Evolutionary conservation across 2,329 filamentous ascomycete species (phyloP).

Genomic region (Keithomyces neogunnii): DNA sequence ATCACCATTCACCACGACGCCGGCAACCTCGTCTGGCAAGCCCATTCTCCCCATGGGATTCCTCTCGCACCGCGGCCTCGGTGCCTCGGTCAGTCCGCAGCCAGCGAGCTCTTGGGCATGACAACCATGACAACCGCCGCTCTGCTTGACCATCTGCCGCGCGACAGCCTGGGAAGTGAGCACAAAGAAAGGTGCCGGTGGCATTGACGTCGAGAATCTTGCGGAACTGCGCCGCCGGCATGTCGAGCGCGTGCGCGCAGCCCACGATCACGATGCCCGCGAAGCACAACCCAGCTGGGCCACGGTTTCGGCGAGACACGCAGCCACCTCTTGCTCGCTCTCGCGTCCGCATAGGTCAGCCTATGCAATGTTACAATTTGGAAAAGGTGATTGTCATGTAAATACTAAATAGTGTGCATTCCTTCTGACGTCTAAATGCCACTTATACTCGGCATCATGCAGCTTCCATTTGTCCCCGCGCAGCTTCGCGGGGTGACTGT

Average conservation of each 20-base stretch:
- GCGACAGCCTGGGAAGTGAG: conserved; percentile 45
- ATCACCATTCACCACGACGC: conserved; percentile 53
- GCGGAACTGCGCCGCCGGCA: conserved; percentile 40
- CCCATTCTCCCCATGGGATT: conserved; percentile 62
- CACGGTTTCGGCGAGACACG: neutral
- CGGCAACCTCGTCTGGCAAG: conserved; percentile 51
- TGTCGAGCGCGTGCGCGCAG: conserved; percentile 49
- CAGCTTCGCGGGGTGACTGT: no score
- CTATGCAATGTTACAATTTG: no score
- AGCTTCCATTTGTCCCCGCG: no score
- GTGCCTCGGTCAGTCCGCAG: conserved; percentile 53
- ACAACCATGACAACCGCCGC: conserved; percentile 44
- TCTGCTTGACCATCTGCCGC: conserved; percentile 42
- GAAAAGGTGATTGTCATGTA: no score
- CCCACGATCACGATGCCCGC: conserved; percentile 63
- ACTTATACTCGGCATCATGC: no score
- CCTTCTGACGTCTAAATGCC: no score
- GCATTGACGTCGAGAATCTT: conserved; percentile 63
- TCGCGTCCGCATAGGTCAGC: no score
- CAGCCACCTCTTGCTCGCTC: neutral
- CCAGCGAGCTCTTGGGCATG: conserved; percentile 54
- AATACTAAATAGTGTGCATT: no score
- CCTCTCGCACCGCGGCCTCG: conserved; percentile 46
- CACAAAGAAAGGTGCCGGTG: conserved; percentile 61
- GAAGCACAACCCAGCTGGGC: conserved; percentile 15